These are phyloP conservation scores for Strigomonas galati DNA, from an alignment of 208 protist genomes.

Conservation along the genomic window DNA sequence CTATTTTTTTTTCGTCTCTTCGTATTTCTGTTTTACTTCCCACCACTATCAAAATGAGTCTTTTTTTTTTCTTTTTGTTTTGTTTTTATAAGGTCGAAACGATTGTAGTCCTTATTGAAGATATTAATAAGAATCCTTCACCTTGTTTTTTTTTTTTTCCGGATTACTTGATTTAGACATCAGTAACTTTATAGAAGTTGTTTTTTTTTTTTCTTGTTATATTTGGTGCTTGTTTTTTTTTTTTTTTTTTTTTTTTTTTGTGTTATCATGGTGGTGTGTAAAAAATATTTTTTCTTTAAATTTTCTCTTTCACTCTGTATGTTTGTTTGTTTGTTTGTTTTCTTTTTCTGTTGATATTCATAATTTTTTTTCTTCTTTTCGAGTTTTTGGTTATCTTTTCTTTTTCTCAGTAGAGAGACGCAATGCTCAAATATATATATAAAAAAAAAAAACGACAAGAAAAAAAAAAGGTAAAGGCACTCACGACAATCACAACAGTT, in stretches of 20 bases:
- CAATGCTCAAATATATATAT: too few species aligned
- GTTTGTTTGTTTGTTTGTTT: background rate
- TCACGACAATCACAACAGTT: too few species aligned
- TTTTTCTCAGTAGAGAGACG: background rate
- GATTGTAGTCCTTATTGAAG: background rate
- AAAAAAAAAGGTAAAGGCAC: too few species aligned
- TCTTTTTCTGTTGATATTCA: conserved; percentile 13
- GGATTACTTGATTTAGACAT: conserved; percentile 8
- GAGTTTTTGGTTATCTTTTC: conserved; percentile 6
- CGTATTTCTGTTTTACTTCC: background rate
- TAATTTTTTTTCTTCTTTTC: conserved; percentile 10
- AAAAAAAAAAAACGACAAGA: too few species aligned
- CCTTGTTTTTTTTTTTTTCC: conserved; percentile 13
- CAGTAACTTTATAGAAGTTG: background rate
- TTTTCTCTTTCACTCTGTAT: conserved; percentile 15
- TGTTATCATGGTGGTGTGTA: background rate
- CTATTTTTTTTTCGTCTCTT: conserved; percentile 10
- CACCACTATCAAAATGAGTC: background rate
- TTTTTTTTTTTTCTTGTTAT: conserved; percentile 15
- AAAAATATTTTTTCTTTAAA: conserved; percentile 10
- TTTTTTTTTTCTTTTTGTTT: conserved; percentile 4
- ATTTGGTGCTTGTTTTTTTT: background rate
- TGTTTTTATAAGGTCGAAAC: background rate
- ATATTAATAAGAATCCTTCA: too few species aligned
- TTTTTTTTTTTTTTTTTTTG: conserved; percentile 11